phyloP scores from a whole-genome alignment of 2,329 filamentous ascomycete species.

The Paraphaeosphaeria minitans region DNA sequence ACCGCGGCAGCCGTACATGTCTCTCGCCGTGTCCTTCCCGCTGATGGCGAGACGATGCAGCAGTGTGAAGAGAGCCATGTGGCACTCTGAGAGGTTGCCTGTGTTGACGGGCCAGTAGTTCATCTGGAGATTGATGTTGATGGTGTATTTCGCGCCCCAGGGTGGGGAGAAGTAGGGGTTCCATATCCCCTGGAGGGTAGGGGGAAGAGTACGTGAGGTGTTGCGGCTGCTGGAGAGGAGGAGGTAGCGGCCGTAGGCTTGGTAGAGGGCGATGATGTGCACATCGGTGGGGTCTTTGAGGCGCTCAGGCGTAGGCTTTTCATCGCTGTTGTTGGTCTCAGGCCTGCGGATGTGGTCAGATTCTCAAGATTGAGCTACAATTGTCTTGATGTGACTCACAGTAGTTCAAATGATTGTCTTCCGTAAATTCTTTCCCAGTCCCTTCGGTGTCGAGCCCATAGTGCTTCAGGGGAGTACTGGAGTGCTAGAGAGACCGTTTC shows the following conservation, averaged over 20 bases:
- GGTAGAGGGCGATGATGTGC: slow-evolving; percentile 39
- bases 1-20: slow-evolving; percentile 28
- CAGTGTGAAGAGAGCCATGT: slow-evolving; percentile 50
- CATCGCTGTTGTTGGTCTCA: background rate
- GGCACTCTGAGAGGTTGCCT: slow-evolving; percentile 41
- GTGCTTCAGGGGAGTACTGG: slow-evolving; percentile 21
- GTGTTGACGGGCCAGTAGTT: slow-evolving; percentile 55
- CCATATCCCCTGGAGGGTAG: slow-evolving; percentile 55
- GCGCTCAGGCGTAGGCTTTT: slow-evolving; percentile 6
- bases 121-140: slow-evolving; percentile 61
- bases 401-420: slow-evolving; percentile 16
- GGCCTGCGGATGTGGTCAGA: background rate
- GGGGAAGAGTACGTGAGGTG: slow-evolving; percentile 44
- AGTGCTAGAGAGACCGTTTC: slow-evolving; percentile 26
- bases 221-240: slow-evolving; percentile 41
- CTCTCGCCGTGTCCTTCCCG: slow-evolving; percentile 34
- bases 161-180: slow-evolving; percentile 50
- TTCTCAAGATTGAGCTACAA: background rate
- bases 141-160: slow-evolving; percentile 58
- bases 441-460: slow-evolving; percentile 37
- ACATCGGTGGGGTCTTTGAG: slow-evolving; percentile 16
- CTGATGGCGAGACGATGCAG: slow-evolving; percentile 43
- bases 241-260: slow-evolving; percentile 49
- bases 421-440: slow-evolving; percentile 33
- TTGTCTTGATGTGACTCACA: background rate